phyloP scores from a whole-genome alignment of 129 eudicot species.

The Pittosporum tobira region DNA sequence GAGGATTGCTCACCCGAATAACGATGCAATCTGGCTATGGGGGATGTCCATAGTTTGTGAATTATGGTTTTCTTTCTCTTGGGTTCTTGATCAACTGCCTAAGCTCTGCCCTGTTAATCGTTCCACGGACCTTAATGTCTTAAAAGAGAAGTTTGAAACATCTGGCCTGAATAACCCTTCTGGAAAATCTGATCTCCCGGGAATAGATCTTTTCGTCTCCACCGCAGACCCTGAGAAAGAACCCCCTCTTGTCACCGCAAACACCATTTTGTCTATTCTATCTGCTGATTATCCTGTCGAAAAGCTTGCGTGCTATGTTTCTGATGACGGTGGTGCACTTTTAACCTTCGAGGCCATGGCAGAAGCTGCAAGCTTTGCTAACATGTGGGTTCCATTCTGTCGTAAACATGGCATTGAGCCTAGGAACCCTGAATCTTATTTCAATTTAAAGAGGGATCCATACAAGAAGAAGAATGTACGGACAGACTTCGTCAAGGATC shows the following conservation, averaged over 20 bases:
- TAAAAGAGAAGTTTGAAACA: conserved; percentile 74
- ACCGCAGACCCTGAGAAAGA: conserved; percentile 98
- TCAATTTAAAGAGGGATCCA: conserved; percentile 74
- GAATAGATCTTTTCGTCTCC: conserved; percentile 81
- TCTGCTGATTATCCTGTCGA: conserved; percentile 97
- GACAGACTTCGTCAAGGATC: conserved; percentile 78
- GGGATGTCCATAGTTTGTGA: conserved; percentile 93
- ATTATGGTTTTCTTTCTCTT: conserved; percentile 90
- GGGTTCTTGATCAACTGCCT: conserved; percentile 93
- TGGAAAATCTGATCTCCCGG: conserved; percentile 91
- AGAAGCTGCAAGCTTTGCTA: conserved; percentile 93
- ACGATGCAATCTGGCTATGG: conserved; percentile 95
- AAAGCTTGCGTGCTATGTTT: conserved; percentile 93
- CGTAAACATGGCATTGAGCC: conserved; percentile 88
- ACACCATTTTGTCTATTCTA: conserved; percentile 79
- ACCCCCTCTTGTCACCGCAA: conserved; percentile 98
- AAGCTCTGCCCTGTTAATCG: conserved; percentile 86
- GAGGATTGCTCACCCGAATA: conserved; percentile 78
- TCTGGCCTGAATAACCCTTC: conserved; percentile 61
- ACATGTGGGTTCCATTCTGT: conserved; percentile 92
- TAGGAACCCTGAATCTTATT: conserved; percentile 81
- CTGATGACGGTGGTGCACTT: conserved; percentile 98
- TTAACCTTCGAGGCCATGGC: conserved; percentile 97
- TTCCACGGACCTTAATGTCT: conserved; percentile 77
- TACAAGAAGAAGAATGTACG: conserved; percentile 71